Base-by-base conservation (phyloP, 352 stramenopile species). In the Blastocystis hominis region DNA sequence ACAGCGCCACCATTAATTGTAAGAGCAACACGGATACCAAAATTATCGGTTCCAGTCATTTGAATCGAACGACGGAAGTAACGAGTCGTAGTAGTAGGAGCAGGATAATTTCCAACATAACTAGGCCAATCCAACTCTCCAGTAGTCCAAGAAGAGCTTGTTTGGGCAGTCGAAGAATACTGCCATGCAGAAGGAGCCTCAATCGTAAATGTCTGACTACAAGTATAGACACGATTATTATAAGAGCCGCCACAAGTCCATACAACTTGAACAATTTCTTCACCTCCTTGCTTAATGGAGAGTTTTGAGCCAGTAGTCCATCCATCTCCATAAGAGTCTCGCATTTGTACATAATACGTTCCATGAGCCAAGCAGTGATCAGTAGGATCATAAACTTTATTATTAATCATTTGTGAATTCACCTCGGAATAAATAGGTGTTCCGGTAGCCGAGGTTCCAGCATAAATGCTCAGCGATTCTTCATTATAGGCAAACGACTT, bases 1-100 rank as follows among this genome's bases (percentile, higher is more conserved):
- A n/a, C n/a, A n/a, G n/a, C n/a, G 56, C 77, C 77, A 78, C 30
- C 62, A 87, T 87, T 46, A 38, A 56, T 76, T 7, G 53, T 75
- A 0, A 87, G 53, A 72, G 7, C 50, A 15, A 86, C 75, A 10
- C 13, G n/a, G n/a, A 72, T 72, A 72, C 36, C 62, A 72, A 72
- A 24, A 10, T 42, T 53, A n/a, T 42, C 62, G 13, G 13, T 38
- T 62, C n/a, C 69, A 13, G 62, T n/a, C 10, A 42, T 9, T 62
- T n/a, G 30, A 66, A 79, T 7, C 9, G 62, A 75, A 17, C 34
- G 30, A 44, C 77, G 40, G 66, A 78, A 87, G 53, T 87, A 87
- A 75, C 77, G 77, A 54, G 77, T 87, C 5, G 34, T 77, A 20
- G 77, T 87, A 2, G 77, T 56, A 15, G 69, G 53, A 77, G 53